These are phyloP conservation scores for Brassica rapa DNA, from an alignment of 345 rosid genomes.

Conservation along the genomic window DNA sequence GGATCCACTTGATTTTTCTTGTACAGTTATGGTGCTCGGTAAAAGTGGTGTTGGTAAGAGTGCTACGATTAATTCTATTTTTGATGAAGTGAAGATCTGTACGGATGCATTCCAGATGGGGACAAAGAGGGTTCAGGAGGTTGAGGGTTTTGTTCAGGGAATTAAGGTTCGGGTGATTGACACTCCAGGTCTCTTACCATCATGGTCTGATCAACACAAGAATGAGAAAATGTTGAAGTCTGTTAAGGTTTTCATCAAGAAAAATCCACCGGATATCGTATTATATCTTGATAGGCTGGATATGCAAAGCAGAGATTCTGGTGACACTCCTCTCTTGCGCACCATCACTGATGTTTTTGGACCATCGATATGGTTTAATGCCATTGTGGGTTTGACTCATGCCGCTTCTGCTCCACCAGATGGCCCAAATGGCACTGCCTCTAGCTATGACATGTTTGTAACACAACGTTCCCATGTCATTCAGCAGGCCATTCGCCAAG, in stretches of 20 bases:
- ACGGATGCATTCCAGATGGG: conserved; percentile 94
- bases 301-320: conserved; percentile 90
- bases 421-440: conserved; percentile 92
- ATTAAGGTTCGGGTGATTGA: conserved; percentile 97
- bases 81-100: conserved; percentile 81
- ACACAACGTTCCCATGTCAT: conserved; percentile 95
- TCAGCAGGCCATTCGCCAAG: conserved; percentile 97
- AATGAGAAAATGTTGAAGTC: conserved; percentile 90
- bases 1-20: conserved; percentile 96
- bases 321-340: conserved; percentile 94
- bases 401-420: conserved; percentile 99
- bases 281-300: conserved; percentile 97
- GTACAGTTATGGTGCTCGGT: conserved; percentile 98
- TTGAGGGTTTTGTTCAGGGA: conserved; percentile 93
- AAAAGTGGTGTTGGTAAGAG: conserved; percentile 99
- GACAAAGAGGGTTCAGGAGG: conserved; percentile 93
- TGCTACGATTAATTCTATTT: conserved; percentile 95
- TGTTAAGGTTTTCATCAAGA: conserved; percentile 77
- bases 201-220: conserved; percentile 90
- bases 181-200: conserved; percentile 95
- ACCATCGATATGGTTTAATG: conserved; percentile 97
- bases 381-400: conserved; percentile 97
- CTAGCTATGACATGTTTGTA: conserved; percentile 97
- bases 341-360: conserved; percentile 92
- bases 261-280: conserved; percentile 93